Evolutionary conservation across 345 rosid species (phyloP).

Genomic region (Euclidium syriacum): DNA sequence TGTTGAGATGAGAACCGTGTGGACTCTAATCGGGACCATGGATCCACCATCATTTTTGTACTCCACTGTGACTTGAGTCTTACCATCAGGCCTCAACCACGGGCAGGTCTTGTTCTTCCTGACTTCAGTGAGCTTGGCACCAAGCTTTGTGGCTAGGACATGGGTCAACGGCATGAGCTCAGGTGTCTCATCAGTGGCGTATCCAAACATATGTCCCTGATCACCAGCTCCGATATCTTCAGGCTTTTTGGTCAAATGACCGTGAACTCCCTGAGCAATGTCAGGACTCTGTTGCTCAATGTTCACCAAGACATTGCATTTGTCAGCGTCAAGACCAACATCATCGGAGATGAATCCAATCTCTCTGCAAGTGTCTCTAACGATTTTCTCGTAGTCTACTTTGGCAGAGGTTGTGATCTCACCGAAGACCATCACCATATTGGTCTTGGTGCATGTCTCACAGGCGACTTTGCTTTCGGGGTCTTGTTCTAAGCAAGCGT

Average conservation of each 20-base stretch:
- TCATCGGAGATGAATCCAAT: conserved; percentile 65
- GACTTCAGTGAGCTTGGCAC: conserved; percentile 79
- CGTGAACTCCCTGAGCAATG: conserved; percentile 81
- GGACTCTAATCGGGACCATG: conserved; percentile 66
- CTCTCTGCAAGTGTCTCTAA: conserved; percentile 67
- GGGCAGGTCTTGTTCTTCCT: conserved; percentile 73
- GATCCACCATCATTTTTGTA: conserved; percentile 64
- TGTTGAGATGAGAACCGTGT: conserved; percentile 73
- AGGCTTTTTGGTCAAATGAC: conserved; percentile 69
- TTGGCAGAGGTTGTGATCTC: conserved; percentile 75
- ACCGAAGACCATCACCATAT: conserved; percentile 83
- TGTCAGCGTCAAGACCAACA: conserved; percentile 77
- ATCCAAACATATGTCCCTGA: conserved; percentile 81
- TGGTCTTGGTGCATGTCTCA: conserved; percentile 79
- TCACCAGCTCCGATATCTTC: conserved; percentile 92
- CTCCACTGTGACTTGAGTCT: conserved; percentile 78
- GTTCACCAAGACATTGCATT: conserved; percentile 68
- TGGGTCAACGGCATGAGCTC: conserved; percentile 79
- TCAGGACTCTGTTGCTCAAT: conserved; percentile 83
- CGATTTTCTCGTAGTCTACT: conserved; percentile 69
- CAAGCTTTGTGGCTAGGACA: conserved; percentile 75
- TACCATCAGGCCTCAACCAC: conserved; percentile 83
- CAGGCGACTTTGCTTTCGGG: conserved; percentile 85
- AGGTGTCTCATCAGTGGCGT: conserved; percentile 75
- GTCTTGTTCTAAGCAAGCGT: conserved; percentile 79